Percentiles rank a stretch among this genome's conserved stretches.
Conservation (phyloP, 441 rosid species). For the Bruguiera hainesii region DNA sequence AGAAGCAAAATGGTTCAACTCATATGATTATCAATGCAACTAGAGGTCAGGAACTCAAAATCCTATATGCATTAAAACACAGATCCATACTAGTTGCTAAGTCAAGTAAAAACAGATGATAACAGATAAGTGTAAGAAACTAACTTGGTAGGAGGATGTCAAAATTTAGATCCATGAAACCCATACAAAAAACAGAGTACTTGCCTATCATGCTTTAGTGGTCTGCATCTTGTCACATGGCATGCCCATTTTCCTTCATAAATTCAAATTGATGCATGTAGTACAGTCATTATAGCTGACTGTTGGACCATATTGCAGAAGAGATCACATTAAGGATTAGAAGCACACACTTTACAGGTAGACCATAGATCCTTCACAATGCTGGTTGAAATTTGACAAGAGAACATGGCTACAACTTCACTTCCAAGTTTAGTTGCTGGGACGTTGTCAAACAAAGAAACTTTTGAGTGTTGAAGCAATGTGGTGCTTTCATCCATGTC, state of each 20-base stretch:
- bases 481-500: background rate
- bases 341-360: conserved; percentile 11
- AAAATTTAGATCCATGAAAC: conserved; percentile 31
- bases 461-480: conserved; percentile 14
- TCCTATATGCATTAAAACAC: background rate
- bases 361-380: conserved; percentile 9
- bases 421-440: conserved; percentile 4
- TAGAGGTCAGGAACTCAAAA: background rate
- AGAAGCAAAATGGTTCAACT: conserved; percentile 7
- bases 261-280: conserved; percentile 20
- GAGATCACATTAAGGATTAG: conserved; percentile 13
- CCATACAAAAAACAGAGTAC: conserved; percentile 44
- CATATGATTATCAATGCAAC: conserved; percentile 4
- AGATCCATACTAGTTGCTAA: conserved; percentile 3
- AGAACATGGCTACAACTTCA: conserved; percentile 12
- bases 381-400: conserved; percentile 1
- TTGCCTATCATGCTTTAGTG: conserved; percentile 45
- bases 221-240: conserved; percentile 31
- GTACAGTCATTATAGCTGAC: conserved; percentile 16
- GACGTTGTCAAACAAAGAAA: conserved; percentile 1
- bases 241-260: conserved; percentile 34
- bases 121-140: conserved; percentile 14
- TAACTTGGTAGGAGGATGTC: conserved; percentile 12
- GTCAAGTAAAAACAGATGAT: conserved; percentile 21
- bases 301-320: conserved; percentile 18